phyloP scores from a whole-genome alignment of 768 basidiomycete species.

The Xerocomus potaroensis region DNA sequence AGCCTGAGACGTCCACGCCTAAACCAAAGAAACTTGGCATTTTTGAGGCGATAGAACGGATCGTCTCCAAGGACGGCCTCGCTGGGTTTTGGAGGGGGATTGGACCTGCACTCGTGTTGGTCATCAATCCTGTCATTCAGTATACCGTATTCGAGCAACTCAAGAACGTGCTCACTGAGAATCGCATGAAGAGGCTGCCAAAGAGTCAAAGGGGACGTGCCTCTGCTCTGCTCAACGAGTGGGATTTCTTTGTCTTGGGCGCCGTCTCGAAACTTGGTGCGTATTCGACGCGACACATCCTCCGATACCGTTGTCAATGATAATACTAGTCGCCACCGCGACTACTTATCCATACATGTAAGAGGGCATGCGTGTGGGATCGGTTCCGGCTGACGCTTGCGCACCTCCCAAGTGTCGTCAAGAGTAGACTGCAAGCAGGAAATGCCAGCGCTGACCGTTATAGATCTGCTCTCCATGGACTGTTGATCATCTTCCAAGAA shows the following conservation, averaged over 20 bases:
- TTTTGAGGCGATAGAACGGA: constrained; percentile 60
- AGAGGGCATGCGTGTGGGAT: constrained; percentile 14
- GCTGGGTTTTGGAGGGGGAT: constrained; percentile 91
- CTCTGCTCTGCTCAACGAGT: constrained; percentile 61
- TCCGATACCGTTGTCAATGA: neutral
- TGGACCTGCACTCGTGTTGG: constrained; percentile 88
- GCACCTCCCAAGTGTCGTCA: constrained; percentile 48
- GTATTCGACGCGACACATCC: constrained; percentile 9
- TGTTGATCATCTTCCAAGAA: constrained; percentile 70
- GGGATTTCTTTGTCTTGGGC: constrained; percentile 94
- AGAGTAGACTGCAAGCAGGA: constrained; percentile 76
- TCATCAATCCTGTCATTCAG: constrained; percentile 92
- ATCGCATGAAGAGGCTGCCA: constrained; percentile 51
- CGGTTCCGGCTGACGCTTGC: neutral
- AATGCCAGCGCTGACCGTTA: constrained; percentile 64
- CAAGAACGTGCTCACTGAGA: constrained; percentile 74
- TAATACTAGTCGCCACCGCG: constrained; percentile 42
- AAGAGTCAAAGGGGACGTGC: constrained; percentile 41
- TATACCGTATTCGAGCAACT: constrained; percentile 95
- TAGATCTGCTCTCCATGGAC: constrained; percentile 69
- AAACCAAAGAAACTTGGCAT: constrained; percentile 60
- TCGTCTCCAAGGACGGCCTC: constrained; percentile 66
- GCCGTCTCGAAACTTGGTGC: constrained; percentile 86
- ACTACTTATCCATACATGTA: constrained; percentile 76
- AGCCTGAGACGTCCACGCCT: constrained; percentile 29